Base-by-base conservation (phyloP, 1,284 basidiomycete species). In the Inonotus obliquus region DNA sequence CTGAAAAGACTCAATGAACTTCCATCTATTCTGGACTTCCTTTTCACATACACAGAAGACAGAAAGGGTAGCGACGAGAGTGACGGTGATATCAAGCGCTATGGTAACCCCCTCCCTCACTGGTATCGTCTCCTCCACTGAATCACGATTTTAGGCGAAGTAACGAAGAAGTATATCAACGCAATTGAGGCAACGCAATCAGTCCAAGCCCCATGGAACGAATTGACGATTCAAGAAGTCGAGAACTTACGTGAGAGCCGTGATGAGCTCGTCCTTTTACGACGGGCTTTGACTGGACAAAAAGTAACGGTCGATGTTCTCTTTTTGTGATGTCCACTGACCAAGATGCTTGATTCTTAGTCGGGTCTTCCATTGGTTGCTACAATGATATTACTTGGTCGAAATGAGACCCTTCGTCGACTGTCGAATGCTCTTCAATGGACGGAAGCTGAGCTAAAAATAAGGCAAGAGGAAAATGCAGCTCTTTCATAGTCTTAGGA, bases 261-360 rank as follows among this genome's bases (percentile, higher is more conserved):
- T 9, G 61, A 63, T 25, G 61, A 63, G 57, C 44, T 63, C 13
- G 57, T 63, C 25, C 21, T 59, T 21, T 23, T 63, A 37, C 55
- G 61, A 9, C 39, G 53, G 9, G 61, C 61, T 2, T 49, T 63
- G 44, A 63, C 61, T 9, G 57, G 52, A 19, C 48, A 59, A 56
- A 63, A 63, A 41, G 61, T 59, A 38, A 7, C 44, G 17, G 29
- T 39, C 5, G 21, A 29, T 10, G 19, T 19, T 7, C n/a, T 23
- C 5, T 35, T 3, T 27, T 14, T 19, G 17, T n/a, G 29, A 35
- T 13, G 5, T 35, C 14, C n/a, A 52, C 17, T 9, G 21, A 9
- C 27, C 25, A 48, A 25, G 10, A 21, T 38, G 17, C n/a, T 13
- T 48, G 25, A 23, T 48, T 47, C 23, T 7, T 21, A 63, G 61